phyloP scores from a whole-genome alignment of 768 basidiomycete species.

The Hemileccinum rubropunctum region DNA sequence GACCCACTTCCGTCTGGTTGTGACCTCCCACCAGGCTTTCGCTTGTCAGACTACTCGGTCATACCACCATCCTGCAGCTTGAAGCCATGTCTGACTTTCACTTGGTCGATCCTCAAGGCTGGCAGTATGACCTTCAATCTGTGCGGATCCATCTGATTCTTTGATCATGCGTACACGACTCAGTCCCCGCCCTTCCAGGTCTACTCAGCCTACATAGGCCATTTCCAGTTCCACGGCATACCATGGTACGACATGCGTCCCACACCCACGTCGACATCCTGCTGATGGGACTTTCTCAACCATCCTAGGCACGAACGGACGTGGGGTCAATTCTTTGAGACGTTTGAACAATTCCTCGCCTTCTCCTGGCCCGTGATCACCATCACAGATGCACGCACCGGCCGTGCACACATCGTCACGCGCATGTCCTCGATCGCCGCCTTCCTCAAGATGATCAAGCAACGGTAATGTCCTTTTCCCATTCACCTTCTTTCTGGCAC shows the following conservation, averaged over 20 bases:
- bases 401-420: slow-evolving; percentile 78
- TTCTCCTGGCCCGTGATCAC: slow-evolving; percentile 85
- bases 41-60: background rate
- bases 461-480: slow-evolving; percentile 43
- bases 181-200: slow-evolving; percentile 31
- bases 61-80: background rate
- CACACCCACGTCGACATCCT: background rate
- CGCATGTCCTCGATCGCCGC: slow-evolving; percentile 65
- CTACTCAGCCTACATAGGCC: slow-evolving; percentile 76
- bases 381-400: slow-evolving; percentile 69
- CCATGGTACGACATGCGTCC: slow-evolving; percentile 48
- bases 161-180: background rate
- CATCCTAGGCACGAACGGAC: slow-evolving; percentile 67
- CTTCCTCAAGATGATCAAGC: slow-evolving; percentile 85
- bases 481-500: no score
- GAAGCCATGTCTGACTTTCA: slow-evolving; percentile 62
- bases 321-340: slow-evolving; percentile 77
- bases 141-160: slow-evolving; percentile 39
- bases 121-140: slow-evolving; percentile 79
- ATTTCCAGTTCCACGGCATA: slow-evolving; percentile 69
- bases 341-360: slow-evolving; percentile 74
- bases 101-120: slow-evolving; percentile 70
- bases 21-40: background rate
- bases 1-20: background rate
- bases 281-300: background rate